These are phyloP conservation scores for Boletus pseudopeckii DNA, from an alignment of 768 basidiomycete genomes.

Conservation along the genomic window DNA sequence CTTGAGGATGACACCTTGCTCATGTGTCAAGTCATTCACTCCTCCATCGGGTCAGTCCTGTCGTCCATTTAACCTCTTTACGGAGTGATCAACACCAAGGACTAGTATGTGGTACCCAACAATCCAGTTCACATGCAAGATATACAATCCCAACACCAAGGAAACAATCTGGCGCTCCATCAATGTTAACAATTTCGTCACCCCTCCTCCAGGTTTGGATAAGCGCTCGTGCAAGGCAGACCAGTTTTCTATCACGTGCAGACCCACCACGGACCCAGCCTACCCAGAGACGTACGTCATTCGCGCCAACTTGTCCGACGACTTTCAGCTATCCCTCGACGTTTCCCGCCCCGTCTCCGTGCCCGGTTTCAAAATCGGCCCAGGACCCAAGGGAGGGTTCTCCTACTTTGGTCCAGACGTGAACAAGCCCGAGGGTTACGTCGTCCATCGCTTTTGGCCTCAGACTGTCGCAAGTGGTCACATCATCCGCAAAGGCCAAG, in stretches of 20 bases:
- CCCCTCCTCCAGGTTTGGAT: conserved; percentile 73
- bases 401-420: conserved; percentile 79
- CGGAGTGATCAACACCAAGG: conserved; percentile 10
- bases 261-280: conserved; percentile 52
- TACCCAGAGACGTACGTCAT: conserved; percentile 76
- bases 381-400: conserved; percentile 82
- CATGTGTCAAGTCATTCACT: conserved; percentile 86
- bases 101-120: conserved; percentile 88
- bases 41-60: conserved; percentile 73
- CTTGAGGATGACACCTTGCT: conserved; percentile 75
- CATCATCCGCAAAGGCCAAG: conserved; percentile 63
- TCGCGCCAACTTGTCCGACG: conserved; percentile 71
- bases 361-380: conserved; percentile 89
- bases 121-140: conserved; percentile 91
- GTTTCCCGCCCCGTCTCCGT: conserved; percentile 64
- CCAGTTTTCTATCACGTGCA: conserved; percentile 73
- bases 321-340: conserved; percentile 78
- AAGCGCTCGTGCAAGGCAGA: conserved; percentile 85
- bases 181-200: conserved; percentile 77
- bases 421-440: conserved; percentile 74
- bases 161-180: conserved; percentile 81
- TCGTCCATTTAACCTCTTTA: conserved; percentile 1
- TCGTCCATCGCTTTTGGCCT: conserved; percentile 92
- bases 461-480: conserved; percentile 59
- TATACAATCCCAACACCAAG: conserved; percentile 74